These are phyloP conservation scores for Pisolithus marmoratus DNA, from an alignment of 768 basidiomycete genomes.

Conservation along the genomic window DNA sequence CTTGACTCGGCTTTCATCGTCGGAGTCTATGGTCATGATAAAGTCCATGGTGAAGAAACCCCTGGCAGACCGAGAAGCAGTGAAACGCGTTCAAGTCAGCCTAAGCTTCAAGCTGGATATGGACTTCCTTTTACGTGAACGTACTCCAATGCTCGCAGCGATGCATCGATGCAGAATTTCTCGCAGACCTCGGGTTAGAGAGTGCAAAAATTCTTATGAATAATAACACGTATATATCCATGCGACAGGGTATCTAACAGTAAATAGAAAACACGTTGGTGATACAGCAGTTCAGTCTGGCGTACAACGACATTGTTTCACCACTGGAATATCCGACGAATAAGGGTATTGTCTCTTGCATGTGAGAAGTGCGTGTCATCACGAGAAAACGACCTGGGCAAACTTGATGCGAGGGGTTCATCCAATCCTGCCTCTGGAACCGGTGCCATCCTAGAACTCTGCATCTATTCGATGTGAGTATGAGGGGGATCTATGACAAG, in stretches of 20 bases:
- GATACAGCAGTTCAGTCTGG: constrained; percentile 24
- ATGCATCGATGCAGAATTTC: too few species aligned
- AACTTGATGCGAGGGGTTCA: constrained; percentile 33
- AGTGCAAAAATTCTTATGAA: constrained; percentile 1
- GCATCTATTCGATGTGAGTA: constrained; percentile 42
- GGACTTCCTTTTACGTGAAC: too few species aligned
- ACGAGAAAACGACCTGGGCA: constrained; percentile 28
- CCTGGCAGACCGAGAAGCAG: too few species aligned
- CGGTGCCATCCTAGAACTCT: constrained; percentile 56
- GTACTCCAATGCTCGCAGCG: too few species aligned
- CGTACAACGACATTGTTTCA: constrained; percentile 17
- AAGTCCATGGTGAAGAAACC: constrained; percentile 43
- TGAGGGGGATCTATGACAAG: background rate
- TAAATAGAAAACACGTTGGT: constrained; percentile 17
- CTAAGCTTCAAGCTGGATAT: too few species aligned
- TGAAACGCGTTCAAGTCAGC: too few species aligned
- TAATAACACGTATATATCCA: constrained; percentile 17
- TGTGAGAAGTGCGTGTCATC: constrained; percentile 26
- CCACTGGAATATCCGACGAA: constrained; percentile 49
- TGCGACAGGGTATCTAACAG: constrained; percentile 32
- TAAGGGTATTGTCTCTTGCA: constrained; percentile 38
- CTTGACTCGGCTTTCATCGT: constrained; percentile 47
- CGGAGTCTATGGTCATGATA: constrained; percentile 82
- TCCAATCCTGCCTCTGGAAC: constrained; percentile 38
- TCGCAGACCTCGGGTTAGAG: too few species aligned